phyloP scores from a whole-genome alignment of 2,329 filamentous ascomycete genomes.

The Diplocarpon rosae region DNA sequence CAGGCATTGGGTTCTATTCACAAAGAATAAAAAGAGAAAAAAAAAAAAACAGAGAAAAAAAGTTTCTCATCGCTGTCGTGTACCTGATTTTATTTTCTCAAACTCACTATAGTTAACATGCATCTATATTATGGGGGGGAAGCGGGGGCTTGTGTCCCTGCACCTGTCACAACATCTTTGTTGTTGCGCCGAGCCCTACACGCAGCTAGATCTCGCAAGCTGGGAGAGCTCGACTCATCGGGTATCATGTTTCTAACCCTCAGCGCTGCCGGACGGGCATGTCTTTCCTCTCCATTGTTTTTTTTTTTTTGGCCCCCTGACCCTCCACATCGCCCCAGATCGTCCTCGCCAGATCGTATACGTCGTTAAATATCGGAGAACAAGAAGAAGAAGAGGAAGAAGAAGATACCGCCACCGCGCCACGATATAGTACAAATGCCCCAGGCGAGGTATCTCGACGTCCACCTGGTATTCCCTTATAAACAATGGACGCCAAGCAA shows the following conservation, averaged over 20 bases:
- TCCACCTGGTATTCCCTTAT: not conserved
- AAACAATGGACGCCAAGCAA: conserved; percentile 1
- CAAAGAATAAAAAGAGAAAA: too few relatives aligned
- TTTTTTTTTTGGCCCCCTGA: not conserved
- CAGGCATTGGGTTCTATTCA: too few relatives aligned
- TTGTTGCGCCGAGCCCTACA: not conserved
- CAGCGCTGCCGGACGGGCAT: not conserved
- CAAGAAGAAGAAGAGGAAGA: not conserved
- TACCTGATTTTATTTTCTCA: too few relatives aligned
- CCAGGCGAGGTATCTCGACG: conserved; percentile 49
- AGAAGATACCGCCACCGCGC: conserved; percentile 39
- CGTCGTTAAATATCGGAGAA: not conserved
- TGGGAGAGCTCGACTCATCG: not conserved
- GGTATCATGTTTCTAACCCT: not conserved
- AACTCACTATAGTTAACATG: too few relatives aligned
- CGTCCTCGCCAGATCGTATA: not conserved
- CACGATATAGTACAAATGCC: conserved; percentile 48
- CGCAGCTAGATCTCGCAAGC: not conserved
- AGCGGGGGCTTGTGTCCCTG: too few relatives aligned
- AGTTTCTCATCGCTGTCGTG: too few relatives aligned
- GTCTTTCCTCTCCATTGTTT: not conserved
- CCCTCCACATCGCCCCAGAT: not conserved
- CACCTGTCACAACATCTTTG: too few relatives aligned
- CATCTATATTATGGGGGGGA: too few relatives aligned
- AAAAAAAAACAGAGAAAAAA: too few relatives aligned